Evolutionary conservation across 331 rosid species (phyloP).

Genomic region (Erythrophleum ivorense): DNA sequence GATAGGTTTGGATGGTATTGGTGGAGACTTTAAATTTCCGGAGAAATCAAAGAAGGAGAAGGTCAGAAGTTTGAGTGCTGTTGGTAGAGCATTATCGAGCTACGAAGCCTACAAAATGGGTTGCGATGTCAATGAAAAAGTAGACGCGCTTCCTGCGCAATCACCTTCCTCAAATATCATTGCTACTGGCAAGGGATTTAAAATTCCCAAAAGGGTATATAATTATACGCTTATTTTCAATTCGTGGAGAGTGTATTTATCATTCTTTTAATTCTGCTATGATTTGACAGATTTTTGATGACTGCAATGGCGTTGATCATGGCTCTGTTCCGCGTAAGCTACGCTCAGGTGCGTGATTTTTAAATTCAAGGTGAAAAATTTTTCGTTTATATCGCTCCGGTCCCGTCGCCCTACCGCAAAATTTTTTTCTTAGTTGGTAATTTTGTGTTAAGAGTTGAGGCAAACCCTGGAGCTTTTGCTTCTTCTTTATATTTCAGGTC

Average conservation of each 20-base stretch:
- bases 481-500: slow-evolving; percentile 44
- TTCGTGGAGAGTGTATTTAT: slow-evolving; percentile 9
- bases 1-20: slow-evolving; percentile 31
- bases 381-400: slow-evolving; percentile 5
- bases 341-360: slow-evolving; percentile 71
- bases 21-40: slow-evolving; percentile 44
- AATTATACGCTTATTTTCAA: neutral
- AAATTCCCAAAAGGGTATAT: slow-evolving; percentile 61
- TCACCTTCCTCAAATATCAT: slow-evolving; percentile 35
- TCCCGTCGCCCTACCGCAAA: neutral
- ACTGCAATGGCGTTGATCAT: slow-evolving; percentile 64
- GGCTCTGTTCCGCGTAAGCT: slow-evolving; percentile 81
- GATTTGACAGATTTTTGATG: slow-evolving; percentile 51
- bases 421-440: neutral
- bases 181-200: slow-evolving; percentile 48
- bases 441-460: slow-evolving; percentile 53
- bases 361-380: slow-evolving; percentile 25
- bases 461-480: slow-evolving; percentile 48
- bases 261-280: neutral
- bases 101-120: slow-evolving; percentile 53
- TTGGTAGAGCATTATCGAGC: slow-evolving; percentile 45
- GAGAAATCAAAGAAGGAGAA: slow-evolving; percentile 71
- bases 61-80: slow-evolving; percentile 65
- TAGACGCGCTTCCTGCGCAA: slow-evolving; percentile 40
- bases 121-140: slow-evolving; percentile 48